Evolutionary conservation across 2,329 filamentous ascomycete genomes (phyloP).

Genomic region (Colletotrichum graminicola): DNA sequence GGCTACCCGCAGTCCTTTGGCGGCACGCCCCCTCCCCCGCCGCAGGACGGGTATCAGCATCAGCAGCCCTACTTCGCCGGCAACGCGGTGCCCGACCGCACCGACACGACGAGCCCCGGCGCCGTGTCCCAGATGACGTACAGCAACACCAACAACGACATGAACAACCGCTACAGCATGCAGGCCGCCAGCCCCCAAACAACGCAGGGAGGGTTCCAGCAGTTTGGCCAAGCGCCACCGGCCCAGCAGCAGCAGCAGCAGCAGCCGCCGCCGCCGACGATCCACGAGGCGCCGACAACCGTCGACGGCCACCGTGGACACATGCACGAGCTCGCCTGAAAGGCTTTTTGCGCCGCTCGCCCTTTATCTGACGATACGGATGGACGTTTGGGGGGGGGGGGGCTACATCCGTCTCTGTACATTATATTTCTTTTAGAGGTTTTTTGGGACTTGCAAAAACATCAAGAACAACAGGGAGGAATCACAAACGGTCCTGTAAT

Average conservation of each 20-base stretch:
- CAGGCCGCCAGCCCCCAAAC: conserved; percentile 35
- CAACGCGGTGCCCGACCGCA: conserved; percentile 37
- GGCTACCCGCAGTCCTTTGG: conserved; percentile 40
- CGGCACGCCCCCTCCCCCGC: conserved; percentile 38
- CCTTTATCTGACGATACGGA: background rate
- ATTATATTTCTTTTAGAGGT: background rate
- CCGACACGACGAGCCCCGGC: conserved; percentile 38
- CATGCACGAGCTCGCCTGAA: conserved; percentile 57
- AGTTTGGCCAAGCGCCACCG: conserved; percentile 44
- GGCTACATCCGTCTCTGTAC: background rate
- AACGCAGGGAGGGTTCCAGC: conserved; percentile 44
- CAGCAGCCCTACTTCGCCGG: background rate
- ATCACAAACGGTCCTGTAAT: background rate
- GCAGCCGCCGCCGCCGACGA: conserved; percentile 36
- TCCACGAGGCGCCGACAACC: conserved; percentile 56
- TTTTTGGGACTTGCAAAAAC: no score
- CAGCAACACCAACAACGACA: background rate
- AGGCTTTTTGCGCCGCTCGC: background rate
- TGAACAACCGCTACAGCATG: conserved; percentile 34
- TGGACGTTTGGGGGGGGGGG: no score
- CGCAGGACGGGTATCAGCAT: conserved; percentile 20
- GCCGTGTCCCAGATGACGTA: conserved; percentile 32
- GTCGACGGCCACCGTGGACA: conserved; percentile 54
- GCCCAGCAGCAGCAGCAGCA: background rate
- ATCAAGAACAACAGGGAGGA: no score